Evolutionary conservation across 305 asterid species (phyloP), one percentile per base, ranked within the genome.

Genomic region (Striga hermonthica): DNA sequence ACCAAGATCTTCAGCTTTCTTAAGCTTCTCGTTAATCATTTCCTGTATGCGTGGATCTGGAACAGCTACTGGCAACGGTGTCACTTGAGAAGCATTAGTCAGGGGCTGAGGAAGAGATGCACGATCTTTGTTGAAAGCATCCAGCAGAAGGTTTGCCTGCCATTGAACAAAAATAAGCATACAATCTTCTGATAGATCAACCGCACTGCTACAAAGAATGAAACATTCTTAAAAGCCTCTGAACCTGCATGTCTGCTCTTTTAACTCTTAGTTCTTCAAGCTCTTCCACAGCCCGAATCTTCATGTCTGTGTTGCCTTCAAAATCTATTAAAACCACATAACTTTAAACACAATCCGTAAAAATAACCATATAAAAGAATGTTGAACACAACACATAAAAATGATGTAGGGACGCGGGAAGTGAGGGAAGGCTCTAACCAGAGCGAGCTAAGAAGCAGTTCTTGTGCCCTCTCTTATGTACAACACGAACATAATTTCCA

Each of bases 1-100:
- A 91, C 98, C 96, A 13, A 87, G 96, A 55, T 90, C 95, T 81
- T 90, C 97, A 10, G 96, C 96, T 82, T 86, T 88, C 84, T 82
- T 90, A 68, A 90, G 75, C 71, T 90, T 90, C 79, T 86, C 95
- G 49, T 86, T 90, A 39, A 90, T 90, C 95, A 90, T 78, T 72
- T 90, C 95, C 64, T 88, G 96, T 45, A 88, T 77, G 74, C 12
- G 89, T 22, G 95, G 88, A 80, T 91, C 95, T 52, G 95, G 79
- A 72, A 86, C 73, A 79, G 87, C 79, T 31, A 88, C 79, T 57
- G 95, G 84, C 67, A 79, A 62, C 35, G 94, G 83, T 60, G 88
- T 74, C 75, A 61, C 57, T 60, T 76, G 86, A 4, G 85, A 74
- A 67, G 88, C 79, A 75, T 78, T 85, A 49, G 87, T 67, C 60